phyloP scores from a whole-genome alignment of 176 grass and related monocot genomes.

The Triticum monococcum region DNA sequence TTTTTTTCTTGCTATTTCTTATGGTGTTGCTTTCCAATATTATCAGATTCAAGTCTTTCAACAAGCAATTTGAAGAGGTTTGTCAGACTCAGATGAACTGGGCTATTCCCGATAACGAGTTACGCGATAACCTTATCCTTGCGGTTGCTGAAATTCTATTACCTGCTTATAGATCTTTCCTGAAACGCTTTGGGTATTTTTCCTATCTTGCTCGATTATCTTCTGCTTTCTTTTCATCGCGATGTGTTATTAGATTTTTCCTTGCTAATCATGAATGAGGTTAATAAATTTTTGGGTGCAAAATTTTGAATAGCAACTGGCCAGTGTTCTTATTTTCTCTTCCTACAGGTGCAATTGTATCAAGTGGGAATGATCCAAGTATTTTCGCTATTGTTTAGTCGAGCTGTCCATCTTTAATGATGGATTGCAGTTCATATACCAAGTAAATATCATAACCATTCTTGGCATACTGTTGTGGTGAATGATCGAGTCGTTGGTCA shows the following conservation, averaged over 20 bases:
- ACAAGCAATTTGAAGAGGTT: slow-evolving; percentile 59
- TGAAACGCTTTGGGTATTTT: slow-evolving; percentile 61
- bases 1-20: background rate
- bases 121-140: slow-evolving; percentile 53
- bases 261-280: background rate
- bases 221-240: background rate
- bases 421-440: background rate
- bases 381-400: background rate
- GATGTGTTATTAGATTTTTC: background rate
- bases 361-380: background rate
- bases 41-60: slow-evolving; percentile 66
- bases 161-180: slow-evolving; percentile 77
- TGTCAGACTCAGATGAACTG: slow-evolving; percentile 58
- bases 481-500: background rate
- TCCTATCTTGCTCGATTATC: background rate
- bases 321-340: background rate
- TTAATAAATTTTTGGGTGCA: background rate
- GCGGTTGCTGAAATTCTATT: slow-evolving; percentile 68
- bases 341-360: background rate
- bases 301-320: background rate
- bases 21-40: slow-evolving; percentile 17
- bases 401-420: background rate
- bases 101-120: slow-evolving; percentile 64
- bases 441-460: background rate
- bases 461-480: background rate